Evolutionary conservation across 352 stramenopile species (phyloP).

Genomic region (Globisporangium nagaii): DNA sequence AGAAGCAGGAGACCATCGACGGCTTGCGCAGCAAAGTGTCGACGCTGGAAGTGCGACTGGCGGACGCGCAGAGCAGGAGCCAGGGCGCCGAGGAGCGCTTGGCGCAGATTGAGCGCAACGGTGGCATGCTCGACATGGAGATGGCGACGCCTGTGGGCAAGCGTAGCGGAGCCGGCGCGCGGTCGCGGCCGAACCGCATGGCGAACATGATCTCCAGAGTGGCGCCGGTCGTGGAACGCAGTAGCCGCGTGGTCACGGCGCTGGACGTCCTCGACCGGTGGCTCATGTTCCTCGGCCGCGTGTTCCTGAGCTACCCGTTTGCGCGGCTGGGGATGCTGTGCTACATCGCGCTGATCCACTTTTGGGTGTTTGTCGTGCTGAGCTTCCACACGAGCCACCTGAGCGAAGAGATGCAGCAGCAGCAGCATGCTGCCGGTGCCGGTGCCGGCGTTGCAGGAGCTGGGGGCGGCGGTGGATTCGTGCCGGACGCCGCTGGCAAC

Average conservation of each 20-base stretch:
- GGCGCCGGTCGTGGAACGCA: slow-evolving; percentile 66
- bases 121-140: slow-evolving; percentile 60
- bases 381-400: slow-evolving; percentile 86
- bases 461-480: not conserved
- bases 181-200: slow-evolving; percentile 60
- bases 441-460: slow-evolving; percentile 16
- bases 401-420: slow-evolving; percentile 64
- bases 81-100: slow-evolving; percentile 55
- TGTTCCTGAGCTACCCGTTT: slow-evolving; percentile 74
- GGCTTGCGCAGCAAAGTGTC: slow-evolving; percentile 54
- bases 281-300: slow-evolving; percentile 70
- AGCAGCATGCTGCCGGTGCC: slow-evolving; percentile 12
- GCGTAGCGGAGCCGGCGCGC: slow-evolving; percentile 15
- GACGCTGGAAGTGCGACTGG: slow-evolving; percentile 66
- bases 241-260: slow-evolving; percentile 52
- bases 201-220: slow-evolving; percentile 53
- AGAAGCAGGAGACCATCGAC: slow-evolving; percentile 81
- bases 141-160: slow-evolving; percentile 48
- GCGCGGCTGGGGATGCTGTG: slow-evolving; percentile 64
- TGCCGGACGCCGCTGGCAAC: not conserved
- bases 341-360: slow-evolving; percentile 78
- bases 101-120: slow-evolving; percentile 57
- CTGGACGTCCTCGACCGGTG: slow-evolving; percentile 66
- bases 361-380: slow-evolving; percentile 84
- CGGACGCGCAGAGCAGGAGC: slow-evolving; percentile 38